These are phyloP conservation scores for Psilocybe cyanescens DNA, from an alignment of 768 basidiomycete genomes.

Conservation along the genomic window DNA sequence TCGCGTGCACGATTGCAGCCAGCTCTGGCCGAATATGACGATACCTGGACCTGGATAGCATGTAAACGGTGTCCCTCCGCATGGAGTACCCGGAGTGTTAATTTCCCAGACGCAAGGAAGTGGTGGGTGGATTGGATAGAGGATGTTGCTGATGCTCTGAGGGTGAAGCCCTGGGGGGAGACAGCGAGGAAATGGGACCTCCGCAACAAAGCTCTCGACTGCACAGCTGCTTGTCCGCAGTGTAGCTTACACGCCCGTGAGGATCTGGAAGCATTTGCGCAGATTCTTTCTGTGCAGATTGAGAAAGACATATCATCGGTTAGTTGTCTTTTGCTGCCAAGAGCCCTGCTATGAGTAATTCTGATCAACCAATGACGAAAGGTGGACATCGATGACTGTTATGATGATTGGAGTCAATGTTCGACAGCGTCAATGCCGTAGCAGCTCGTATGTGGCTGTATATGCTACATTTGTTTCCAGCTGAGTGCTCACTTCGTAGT, in stretches of 20 bases:
- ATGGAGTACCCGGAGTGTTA: conserved; percentile 15
- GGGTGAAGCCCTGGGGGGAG: conserved; percentile 36
- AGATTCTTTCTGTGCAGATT: conserved; percentile 33
- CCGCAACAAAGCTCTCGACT: conserved; percentile 25
- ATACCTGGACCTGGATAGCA: conserved; percentile 36
- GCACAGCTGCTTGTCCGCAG: conserved; percentile 28
- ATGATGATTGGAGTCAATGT: conserved; percentile 26
- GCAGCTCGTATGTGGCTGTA: not conserved
- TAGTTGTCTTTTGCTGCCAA: conserved; percentile 11
- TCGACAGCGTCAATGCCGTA: not conserved
- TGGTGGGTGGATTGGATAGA: conserved; percentile 40
- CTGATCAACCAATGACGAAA: conserved; percentile 2
- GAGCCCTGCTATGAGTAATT: not conserved
- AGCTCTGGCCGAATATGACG: conserved; percentile 29
- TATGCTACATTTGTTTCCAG: not conserved
- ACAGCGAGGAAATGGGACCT: conserved; percentile 35
- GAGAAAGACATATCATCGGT: conserved; percentile 36
- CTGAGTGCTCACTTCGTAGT: no score
- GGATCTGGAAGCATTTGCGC: conserved; percentile 34
- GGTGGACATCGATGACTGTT: conserved; percentile 30
- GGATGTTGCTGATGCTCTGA: conserved; percentile 31
- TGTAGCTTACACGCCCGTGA: conserved; percentile 29
- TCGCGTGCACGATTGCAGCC: conserved; percentile 30
- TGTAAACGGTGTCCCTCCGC: conserved; percentile 30
- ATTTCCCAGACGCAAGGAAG: conserved; percentile 26